These are phyloP conservation scores for Mitragyna speciosa DNA, from an alignment of 257 asterid species.

Conservation along the genomic window DNA sequence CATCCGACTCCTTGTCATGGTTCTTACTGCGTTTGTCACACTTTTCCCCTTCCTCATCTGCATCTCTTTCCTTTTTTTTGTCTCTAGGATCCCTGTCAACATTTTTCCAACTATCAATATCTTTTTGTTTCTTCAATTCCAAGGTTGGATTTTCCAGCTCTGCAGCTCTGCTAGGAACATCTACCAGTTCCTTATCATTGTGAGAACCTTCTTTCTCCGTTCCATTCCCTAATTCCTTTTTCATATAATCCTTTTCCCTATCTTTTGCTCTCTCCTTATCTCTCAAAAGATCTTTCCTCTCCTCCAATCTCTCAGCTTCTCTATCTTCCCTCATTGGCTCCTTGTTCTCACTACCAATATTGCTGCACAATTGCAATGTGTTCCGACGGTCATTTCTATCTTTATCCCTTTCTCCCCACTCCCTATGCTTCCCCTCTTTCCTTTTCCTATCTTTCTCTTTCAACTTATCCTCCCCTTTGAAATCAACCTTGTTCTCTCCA, in stretches of 20 bases:
- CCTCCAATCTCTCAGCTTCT: conserved; percentile 82
- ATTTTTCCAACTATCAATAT: conserved; percentile 61
- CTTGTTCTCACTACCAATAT: conserved; percentile 59
- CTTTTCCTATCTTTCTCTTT: conserved; percentile 85
- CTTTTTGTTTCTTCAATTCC: conserved; percentile 70
- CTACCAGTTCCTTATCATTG: conserved; percentile 57
- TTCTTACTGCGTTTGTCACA: conserved; percentile 62
- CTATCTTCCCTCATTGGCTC: conserved; percentile 66
- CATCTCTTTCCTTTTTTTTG: conserved; percentile 79
- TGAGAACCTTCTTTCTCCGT: conserved; percentile 61
- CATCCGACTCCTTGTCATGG: conserved; percentile 79
- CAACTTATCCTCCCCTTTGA: conserved; percentile 74
- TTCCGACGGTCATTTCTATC: conserved; percentile 73
- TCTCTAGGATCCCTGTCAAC: conserved; percentile 65
- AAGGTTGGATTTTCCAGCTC: conserved; percentile 48
- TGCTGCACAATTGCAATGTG: conserved; percentile 49
- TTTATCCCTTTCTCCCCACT: conserved; percentile 90
- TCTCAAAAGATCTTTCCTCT: conserved; percentile 60
- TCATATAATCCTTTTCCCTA: conserved; percentile 65
- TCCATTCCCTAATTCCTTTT: conserved; percentile 72
- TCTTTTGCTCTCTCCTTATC: conserved; percentile 72
- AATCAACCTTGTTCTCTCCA: conserved; percentile 77
- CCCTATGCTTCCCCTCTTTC: conserved; percentile 89
- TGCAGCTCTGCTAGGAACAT: conserved; percentile 53
- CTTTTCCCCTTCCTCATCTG: conserved; percentile 73